These are phyloP conservation scores for Vachellia collinsii DNA, from an alignment of 306 rosid genomes.

Conservation along the genomic window DNA sequence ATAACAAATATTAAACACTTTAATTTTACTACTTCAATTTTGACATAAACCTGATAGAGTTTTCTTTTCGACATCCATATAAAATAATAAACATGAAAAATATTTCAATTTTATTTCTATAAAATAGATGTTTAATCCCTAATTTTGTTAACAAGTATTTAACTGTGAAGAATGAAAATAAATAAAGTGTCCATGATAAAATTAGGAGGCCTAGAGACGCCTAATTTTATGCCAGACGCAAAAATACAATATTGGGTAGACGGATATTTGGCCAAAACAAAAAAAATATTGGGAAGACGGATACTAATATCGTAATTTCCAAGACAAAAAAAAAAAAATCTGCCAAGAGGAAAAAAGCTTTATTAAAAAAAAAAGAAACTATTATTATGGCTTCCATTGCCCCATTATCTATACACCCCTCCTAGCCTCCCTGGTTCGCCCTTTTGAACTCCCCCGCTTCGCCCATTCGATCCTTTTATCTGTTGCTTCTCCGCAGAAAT, in stretches of 20 bases:
- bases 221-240: not conserved
- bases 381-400: slow-evolving; percentile 55
- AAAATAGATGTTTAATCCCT: no score
- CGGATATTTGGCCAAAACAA: not conserved
- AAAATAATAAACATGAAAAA: no score
- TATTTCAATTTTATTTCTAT: no score
- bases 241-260: not conserved
- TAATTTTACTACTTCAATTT: not conserved
- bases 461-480: not conserved
- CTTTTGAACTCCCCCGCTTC: slow-evolving; percentile 40
- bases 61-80: no score
- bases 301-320: not conserved
- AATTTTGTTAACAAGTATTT: no score
- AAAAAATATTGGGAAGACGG: not conserved
- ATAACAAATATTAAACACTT: not conserved
- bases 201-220: not conserved
- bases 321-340: not conserved
- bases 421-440: slow-evolving; percentile 26
- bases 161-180: no score
- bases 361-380: not conserved
- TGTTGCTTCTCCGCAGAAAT: not conserved
- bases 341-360: not conserved
- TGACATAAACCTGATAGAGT: no score
- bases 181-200: not conserved
- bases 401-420: slow-evolving; percentile 54